Base-by-base conservation (phyloP, 345 rosid genomes). In the Eucalyptus pauciflora region DNA sequence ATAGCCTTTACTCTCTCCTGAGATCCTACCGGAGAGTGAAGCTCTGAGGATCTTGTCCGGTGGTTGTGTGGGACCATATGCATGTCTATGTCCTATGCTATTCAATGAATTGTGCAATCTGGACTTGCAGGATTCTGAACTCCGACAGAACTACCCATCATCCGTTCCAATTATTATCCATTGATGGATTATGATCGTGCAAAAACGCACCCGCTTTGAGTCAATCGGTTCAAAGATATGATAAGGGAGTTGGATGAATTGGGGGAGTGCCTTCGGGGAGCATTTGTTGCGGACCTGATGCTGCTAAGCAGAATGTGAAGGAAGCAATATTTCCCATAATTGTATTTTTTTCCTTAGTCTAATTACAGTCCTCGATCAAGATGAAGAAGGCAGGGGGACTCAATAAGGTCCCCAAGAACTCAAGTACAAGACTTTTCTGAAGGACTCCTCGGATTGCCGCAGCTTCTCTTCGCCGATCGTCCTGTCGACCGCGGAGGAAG, bases 341-440 rank as follows among this genome's bases (percentile, higher is more conserved):
- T 1, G 24, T 10, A 2, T 4, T 49, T 27, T n/a, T 4, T 8
- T 49, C 13, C 13, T 24, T 13, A 22, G 45, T 13, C 3, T 76
- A 20, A 76, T 18, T 41, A 41, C 85, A 20, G 14, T 20, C 48
- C 45, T 41, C 48, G 24, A 76, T 76, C 48, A 76, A 76, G 27
- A 71, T 37, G 48, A 41, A 41, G 48, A 24, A 76, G 43, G 5
- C 8, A 25, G 62, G 62, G 29, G 62, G 85, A 41, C 85, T 88
- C 89, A 91, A 87, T 67, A 89, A n/a, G 92, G 91, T 91, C 93
- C 95, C 94, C 92, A 93, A 85, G 94, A 94, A 85, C 91, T 89
- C 92, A 94, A 86, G 22, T 89, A 87, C 91, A 93, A 41, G 58
- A 92, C 92, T 87, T 91, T 93, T 88, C 90, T 91, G 90, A 89